Base-by-base conservation (phyloP, 1,284 basidiomycete genomes). In the Malassezia yamatoensis region DNA sequence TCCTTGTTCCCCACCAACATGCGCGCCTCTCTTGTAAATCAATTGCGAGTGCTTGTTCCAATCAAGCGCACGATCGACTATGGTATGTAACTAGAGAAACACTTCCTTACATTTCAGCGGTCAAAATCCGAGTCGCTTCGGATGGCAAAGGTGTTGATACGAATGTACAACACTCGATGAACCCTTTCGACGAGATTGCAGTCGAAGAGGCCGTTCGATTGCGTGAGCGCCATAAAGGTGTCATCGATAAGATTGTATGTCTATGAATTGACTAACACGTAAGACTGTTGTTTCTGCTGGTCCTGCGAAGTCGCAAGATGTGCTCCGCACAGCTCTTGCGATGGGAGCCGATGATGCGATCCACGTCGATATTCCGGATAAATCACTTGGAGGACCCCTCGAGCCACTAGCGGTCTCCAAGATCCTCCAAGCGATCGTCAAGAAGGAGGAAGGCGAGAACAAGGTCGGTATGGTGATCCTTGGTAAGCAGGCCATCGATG, bases 401-500 rank as follows among this genome's bases (percentile, higher is more conserved):
- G 90, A 94, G 74, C 88, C 90, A 11, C 81, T 91, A 34, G 84
- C 85, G 5, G 83, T 96, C 40, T 90, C 91, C 40, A 88, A 89
- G 75, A 82, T 86, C 2, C 80, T 98, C 60, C 81, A 82, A 51
- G 85, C 85, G 5, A 69, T 93, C 61, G 85, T 96, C 55, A 81
- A 85, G 56, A 82, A 82, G 47, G 81, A 85, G 66, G 79, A 83
- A 63, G 81, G 81, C 59, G 64, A 68, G 43, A 72, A 76, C 47
- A 79, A 80, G 35, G 80, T 88, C 2, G 91, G 96, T 68, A 68
- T 98, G 55, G 85, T 98, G 51, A 90, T 98, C 61, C 81, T 96
- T 78, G 93, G 94, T n/a, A 98, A 98, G 78, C 93, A 98, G 77
- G 87, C 93, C 11, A 98, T 98, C 67, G 93, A 98, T 77, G 91